A percentile compares a stretch with the other conserved stretches of the same genome.
Conservation (phyloP, 176 grass and related monocot species). For the Miscanthus lutarioriparius region DNA sequence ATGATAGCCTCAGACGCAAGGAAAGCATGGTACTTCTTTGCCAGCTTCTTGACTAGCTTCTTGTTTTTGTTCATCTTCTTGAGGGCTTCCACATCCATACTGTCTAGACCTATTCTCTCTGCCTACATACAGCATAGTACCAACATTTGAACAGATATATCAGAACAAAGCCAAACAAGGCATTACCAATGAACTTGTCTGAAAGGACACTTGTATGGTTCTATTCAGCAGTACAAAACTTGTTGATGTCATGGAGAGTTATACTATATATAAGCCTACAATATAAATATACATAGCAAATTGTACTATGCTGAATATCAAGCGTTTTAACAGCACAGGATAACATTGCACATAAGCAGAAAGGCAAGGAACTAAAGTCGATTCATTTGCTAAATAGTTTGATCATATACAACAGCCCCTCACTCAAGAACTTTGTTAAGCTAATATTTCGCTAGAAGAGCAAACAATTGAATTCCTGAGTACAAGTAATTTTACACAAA, state of each 20-base stretch:
- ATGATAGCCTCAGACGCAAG: slow-evolving; percentile 90
- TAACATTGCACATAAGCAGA: not conserved
- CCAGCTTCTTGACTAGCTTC: slow-evolving; percentile 73
- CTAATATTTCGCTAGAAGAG: not conserved
- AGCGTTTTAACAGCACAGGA: not conserved
- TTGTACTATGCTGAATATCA: no score
- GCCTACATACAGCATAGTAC: slow-evolving; percentile 40
- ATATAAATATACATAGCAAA: no score
- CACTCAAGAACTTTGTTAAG: not conserved
- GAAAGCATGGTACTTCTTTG: slow-evolving; percentile 94
- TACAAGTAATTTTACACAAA: no score
- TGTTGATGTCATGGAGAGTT: not conserved
- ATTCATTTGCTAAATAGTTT: not conserved
- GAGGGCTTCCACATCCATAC: slow-evolving; percentile 85
- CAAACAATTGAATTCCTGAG: no score
- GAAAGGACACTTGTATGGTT: not conserved
- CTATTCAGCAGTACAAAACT: not conserved
- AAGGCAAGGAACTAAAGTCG: not conserved
- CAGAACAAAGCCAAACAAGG: not conserved
- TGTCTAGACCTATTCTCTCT: slow-evolving; percentile 66
- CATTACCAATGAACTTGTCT: not conserved
- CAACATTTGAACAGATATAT: slow-evolving; percentile 1
- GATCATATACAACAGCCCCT: not conserved
- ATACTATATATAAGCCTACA: not conserved
- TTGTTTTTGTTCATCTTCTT: slow-evolving; percentile 57